phyloP scores from a whole-genome alignment of 2,329 filamentous ascomycete species.

The Diaporthe citri region DNA sequence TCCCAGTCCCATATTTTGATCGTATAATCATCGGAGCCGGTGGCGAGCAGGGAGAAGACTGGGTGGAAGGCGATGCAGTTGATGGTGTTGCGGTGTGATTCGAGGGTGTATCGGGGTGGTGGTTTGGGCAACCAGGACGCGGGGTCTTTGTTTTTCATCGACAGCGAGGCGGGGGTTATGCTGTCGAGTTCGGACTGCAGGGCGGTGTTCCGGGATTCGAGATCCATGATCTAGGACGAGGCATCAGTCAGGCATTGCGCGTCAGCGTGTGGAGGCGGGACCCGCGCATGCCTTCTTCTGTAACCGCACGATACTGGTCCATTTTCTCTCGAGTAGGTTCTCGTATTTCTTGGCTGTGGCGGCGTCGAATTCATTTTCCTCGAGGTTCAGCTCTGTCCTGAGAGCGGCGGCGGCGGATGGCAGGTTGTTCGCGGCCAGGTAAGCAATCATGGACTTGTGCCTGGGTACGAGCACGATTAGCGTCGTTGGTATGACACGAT shows the following conservation, averaged over 20 bases:
- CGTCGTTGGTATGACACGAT: background rate
- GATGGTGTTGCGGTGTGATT: constrained; percentile 84
- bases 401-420: constrained; percentile 77
- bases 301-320: constrained; percentile 93
- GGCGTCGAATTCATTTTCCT: constrained; percentile 78
- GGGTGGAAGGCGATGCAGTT: constrained; percentile 94
- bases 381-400: constrained; percentile 79
- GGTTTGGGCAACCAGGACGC: constrained; percentile 85
- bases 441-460: constrained; percentile 94
- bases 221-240: constrained; percentile 82
- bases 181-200: constrained; percentile 88
- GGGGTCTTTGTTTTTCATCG: constrained; percentile 86
- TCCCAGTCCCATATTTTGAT: constrained; percentile 99
- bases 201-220: constrained; percentile 79
- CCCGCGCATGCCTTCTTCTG: constrained; percentile 84
- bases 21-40: constrained; percentile 90
- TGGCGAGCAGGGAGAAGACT: constrained; percentile 89
- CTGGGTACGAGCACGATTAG: constrained; percentile 58
- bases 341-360: constrained; percentile 94
- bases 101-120: constrained; percentile 83
- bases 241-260: constrained; percentile 34
- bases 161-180: constrained; percentile 80
- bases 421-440: constrained; percentile 81
- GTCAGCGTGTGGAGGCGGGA: constrained; percentile 30
- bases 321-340: constrained; percentile 95